Percentiles rank a stretch among this genome's conserved stretches.
Conservation (phyloP, 495 filamentous ascomycete species). For the Hyaloscypha variabilis region DNA sequence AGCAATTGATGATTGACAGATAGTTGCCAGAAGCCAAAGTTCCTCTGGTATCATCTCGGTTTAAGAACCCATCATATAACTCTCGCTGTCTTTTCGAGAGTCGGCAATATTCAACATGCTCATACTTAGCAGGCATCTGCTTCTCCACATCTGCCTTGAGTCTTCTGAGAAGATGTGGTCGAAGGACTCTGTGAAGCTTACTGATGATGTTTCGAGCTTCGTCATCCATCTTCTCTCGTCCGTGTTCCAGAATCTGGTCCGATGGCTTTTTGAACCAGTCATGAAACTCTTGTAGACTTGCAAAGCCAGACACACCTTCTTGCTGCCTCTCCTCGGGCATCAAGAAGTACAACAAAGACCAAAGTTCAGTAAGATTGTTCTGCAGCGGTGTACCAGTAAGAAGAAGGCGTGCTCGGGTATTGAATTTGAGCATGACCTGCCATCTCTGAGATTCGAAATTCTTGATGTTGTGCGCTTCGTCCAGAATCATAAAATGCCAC, state of each 20-base stretch:
- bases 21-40: constrained; percentile 95
- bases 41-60: constrained; percentile 85
- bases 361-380: constrained; percentile 95
- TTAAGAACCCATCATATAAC: constrained; percentile 96
- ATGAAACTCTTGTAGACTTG: constrained; percentile 87
- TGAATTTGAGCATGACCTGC: constrained; percentile 92
- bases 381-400: constrained; percentile 96
- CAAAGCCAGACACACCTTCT: constrained; percentile 78
- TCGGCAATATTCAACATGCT: constrained; percentile 93
- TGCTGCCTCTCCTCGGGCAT: constrained; percentile 78
- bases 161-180: constrained; percentile 89
- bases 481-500: constrained; percentile 98
- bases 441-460: constrained; percentile 97
- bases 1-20: constrained; percentile 94
- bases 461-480: constrained; percentile 99
- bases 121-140: constrained; percentile 97
- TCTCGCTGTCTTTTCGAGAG: constrained; percentile 93
- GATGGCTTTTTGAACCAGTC: constrained; percentile 92
- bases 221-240: constrained; percentile 88
- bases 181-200: constrained; percentile 89
- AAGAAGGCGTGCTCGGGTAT: constrained; percentile 82
- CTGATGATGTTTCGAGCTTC: constrained; percentile 85
- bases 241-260: constrained; percentile 93
- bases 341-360: constrained; percentile 95
- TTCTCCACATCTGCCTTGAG: constrained; percentile 99